Evolutionary conservation across 1,139 yeast species (phyloP).

Genomic region (Diutina ranongensis): DNA sequence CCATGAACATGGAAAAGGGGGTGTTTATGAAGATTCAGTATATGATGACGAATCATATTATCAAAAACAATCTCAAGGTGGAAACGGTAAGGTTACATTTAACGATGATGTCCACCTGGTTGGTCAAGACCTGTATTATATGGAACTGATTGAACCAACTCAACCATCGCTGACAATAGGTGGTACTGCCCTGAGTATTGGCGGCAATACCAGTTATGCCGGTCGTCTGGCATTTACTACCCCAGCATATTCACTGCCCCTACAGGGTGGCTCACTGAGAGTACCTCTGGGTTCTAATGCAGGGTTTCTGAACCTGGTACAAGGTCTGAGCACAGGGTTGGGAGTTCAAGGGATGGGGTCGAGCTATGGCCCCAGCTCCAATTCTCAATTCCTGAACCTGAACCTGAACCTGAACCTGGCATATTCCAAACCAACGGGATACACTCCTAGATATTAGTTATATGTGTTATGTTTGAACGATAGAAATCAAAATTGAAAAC

Average conservation of each 20-base stretch:
- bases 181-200: background rate
- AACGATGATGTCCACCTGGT: slow-evolving; percentile 2
- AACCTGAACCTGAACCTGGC: background rate
- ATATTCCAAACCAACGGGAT: background rate
- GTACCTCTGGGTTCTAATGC: background rate
- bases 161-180: slow-evolving; percentile 4
- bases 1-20: slow-evolving; percentile 29
- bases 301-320: background rate
- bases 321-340: background rate
- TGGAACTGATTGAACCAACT: slow-evolving; percentile 5
- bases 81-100: slow-evolving; percentile 1
- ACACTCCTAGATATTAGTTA: slow-evolving; percentile 1
- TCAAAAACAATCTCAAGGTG: background rate
- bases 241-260: background rate
- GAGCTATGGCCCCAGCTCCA: background rate
- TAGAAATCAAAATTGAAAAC: too few species aligned
- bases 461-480: background rate
- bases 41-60: slow-evolving; percentile 1
- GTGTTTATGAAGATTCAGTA: slow-evolving; percentile 1
- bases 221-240: slow-evolving; percentile 5
- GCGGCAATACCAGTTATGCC: slow-evolving; percentile 1
- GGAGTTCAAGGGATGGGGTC: too few species aligned
- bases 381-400: background rate
- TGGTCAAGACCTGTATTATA: slow-evolving; percentile 2
- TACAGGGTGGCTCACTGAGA: background rate